phyloP scores from a whole-genome alignment of 2,329 filamentous ascomycete genomes.

The Tolypocladium tropicale region DNA sequence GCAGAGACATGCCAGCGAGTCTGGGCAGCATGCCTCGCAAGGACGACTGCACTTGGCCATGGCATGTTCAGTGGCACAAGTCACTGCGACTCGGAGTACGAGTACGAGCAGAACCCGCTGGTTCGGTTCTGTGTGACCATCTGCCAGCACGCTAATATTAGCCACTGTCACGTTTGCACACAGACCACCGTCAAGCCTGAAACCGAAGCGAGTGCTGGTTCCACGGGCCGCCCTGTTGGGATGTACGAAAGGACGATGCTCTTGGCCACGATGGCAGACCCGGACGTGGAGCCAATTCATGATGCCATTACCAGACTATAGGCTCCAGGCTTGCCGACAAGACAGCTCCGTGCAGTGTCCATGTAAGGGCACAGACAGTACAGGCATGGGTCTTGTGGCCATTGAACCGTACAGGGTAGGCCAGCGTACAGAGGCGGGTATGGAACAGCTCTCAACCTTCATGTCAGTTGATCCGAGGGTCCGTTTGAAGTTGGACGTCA shows the following conservation, averaged over 20 bases:
- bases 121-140: conserved; percentile 1
- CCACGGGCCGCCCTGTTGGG: conserved; percentile 3
- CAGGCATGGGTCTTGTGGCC: not conserved
- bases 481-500: not conserved
- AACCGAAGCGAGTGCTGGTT: not conserved
- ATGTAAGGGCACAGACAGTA: not conserved
- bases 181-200: conserved; percentile 1
- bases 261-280: not conserved
- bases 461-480: not conserved
- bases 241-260: not conserved
- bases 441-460: not conserved
- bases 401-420: not conserved
- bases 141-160: not conserved
- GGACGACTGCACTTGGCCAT: conserved; percentile 22
- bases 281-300: not conserved
- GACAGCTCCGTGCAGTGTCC: not conserved
- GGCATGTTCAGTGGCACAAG: not conserved
- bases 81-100: no score
- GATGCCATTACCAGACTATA: not conserved
- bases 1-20: conserved; percentile 3
- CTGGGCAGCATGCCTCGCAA: conserved; percentile 17
- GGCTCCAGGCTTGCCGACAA: not conserved
- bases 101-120: conserved; percentile 1
- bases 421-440: not conserved
- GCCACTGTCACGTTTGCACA: conserved; percentile 1